Conservation (phyloP, 1,284 basidiomycete genomes). For the Tylopilus orsonianus region DNA sequence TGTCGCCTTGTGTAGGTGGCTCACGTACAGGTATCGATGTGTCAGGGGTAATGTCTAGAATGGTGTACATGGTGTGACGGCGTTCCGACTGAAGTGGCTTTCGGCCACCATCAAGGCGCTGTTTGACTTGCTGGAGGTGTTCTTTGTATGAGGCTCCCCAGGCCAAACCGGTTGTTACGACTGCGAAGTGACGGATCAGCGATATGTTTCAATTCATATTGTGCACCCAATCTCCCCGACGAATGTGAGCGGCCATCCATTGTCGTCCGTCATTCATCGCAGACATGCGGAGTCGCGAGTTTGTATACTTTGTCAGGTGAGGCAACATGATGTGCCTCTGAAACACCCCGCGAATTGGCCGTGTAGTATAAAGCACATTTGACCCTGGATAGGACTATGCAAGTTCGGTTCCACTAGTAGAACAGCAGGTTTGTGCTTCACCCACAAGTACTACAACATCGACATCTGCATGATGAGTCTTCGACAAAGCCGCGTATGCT, state of each 20-base stretch:
- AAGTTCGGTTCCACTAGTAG: neutral
- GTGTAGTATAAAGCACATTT: conserved; percentile 39
- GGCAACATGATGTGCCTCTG: conserved; percentile 33
- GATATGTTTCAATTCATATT: neutral
- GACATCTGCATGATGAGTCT: conserved; percentile 33
- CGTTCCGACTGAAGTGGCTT: conserved; percentile 24
- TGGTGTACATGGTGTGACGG: conserved; percentile 15
- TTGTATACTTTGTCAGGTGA: conserved; percentile 32
- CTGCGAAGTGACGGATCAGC: conserved; percentile 16
- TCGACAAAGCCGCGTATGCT: conserved; percentile 36
- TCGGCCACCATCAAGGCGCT: conserved; percentile 32
- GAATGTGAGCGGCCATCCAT: conserved; percentile 43
- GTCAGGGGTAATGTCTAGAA: conserved; percentile 24
- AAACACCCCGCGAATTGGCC: conserved; percentile 31
- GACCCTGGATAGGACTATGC: conserved; percentile 25
- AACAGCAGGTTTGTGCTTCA: conserved; percentile 31
- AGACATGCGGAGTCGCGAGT: conserved; percentile 35
- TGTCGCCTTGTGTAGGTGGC: conserved; percentile 23
- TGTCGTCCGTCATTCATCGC: conserved; percentile 33
- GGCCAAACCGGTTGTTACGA: conserved; percentile 35
- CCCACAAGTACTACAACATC: conserved; percentile 40
- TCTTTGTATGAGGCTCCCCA: conserved; percentile 35
- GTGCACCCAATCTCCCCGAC: conserved; percentile 40
- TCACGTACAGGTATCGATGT: conserved; percentile 17
- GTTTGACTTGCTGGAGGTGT: conserved; percentile 38